A percentile compares a stretch with the other conserved stretches of the same genome.
These are phyloP conservation scores for Phytophthora niederhauseri DNA, from an alignment of 352 stramenopile species.

Conservation along the genomic window DNA sequence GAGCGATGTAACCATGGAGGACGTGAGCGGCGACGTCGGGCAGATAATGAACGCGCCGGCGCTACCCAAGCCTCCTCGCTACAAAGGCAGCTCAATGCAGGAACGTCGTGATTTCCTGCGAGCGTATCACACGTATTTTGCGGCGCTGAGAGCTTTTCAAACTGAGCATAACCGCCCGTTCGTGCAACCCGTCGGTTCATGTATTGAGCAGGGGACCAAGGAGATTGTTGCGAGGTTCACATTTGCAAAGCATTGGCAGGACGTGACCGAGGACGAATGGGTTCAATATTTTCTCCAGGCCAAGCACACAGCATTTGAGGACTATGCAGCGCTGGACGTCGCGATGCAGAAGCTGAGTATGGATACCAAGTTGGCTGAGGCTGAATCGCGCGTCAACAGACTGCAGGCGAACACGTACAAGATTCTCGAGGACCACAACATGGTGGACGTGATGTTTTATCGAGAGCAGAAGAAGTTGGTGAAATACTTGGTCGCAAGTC, in stretches of 20 bases:
- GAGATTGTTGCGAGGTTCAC: not conserved
- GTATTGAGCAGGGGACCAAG: not conserved
- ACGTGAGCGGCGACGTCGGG: not conserved
- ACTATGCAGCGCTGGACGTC: not conserved
- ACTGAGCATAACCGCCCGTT: not conserved
- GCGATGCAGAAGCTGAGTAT: not conserved
- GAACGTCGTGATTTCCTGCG: not conserved
- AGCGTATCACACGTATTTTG: not conserved
- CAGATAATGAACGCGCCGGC: not conserved
- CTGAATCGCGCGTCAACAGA: not conserved
- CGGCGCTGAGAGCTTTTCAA: not conserved
- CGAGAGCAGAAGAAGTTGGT: not conserved
- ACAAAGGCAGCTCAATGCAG: not conserved
- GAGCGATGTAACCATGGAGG: not conserved
- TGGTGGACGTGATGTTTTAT: not conserved
- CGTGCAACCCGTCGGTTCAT: not conserved
- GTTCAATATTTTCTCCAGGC: not conserved
- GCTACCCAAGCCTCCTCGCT: not conserved
- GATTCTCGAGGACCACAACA: not conserved
- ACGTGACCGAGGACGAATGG: conserved; percentile 4
- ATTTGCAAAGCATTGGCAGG: conserved; percentile 1
- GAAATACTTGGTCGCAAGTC: not conserved
- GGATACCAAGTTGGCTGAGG: not conserved
- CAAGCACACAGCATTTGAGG: not conserved
- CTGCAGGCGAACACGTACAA: not conserved